Conservation (phyloP, 169 alveolate species). For the Perkinsus olseni region DNA sequence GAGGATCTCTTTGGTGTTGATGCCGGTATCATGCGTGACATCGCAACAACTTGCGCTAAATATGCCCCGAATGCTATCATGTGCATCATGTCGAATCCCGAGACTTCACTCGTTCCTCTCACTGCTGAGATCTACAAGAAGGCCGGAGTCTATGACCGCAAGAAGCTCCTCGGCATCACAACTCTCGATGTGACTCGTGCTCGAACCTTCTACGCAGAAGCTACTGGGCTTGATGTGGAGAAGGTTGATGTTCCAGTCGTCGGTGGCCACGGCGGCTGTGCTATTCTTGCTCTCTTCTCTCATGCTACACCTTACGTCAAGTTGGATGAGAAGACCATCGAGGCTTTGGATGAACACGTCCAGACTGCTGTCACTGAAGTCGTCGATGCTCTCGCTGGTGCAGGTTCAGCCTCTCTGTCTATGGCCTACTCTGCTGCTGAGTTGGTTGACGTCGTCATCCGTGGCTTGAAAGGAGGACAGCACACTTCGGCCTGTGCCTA, state of each 20-base stretch:
- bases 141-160: conserved; percentile 1
- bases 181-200: conserved; percentile 15
- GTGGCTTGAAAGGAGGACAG: background rate
- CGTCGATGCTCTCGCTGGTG: conserved; percentile 8
- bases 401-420: conserved; percentile 12
- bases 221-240: background rate
- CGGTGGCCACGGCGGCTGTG: background rate
- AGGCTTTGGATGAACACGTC: background rate
- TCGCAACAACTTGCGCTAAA: background rate
- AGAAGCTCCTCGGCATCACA: conserved; percentile 6
- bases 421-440: conserved; percentile 15
- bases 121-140: conserved; percentile 7
- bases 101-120: conserved; percentile 1
- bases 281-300: background rate
- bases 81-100: conserved; percentile 4
- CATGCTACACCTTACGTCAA: background rate
- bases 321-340: background rate
- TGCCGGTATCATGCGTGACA: background rate
- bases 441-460: background rate
- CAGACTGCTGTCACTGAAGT: conserved; percentile 3
- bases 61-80: background rate
- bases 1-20: background rate
- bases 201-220: background rate
- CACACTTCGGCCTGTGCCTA: background rate
- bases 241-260: background rate